phyloP scores from a whole-genome alignment of 1,284 basidiomycete genomes.

The Microbotryomycetes sp. region DNA sequence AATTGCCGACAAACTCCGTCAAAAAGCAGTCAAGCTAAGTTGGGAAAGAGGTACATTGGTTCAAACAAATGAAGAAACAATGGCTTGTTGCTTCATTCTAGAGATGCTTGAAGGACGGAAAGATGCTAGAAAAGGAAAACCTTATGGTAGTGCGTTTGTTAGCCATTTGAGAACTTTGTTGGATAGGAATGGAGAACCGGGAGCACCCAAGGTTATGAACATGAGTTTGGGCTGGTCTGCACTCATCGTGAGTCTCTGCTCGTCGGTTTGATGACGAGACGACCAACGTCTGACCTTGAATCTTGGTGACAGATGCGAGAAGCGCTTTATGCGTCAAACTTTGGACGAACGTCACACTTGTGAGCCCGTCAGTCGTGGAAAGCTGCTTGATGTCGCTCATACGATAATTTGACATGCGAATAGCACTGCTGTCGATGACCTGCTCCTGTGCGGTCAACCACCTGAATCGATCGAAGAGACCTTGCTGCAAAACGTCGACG shows the following conservation, averaged over 20 bases:
- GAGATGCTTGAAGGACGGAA: slow-evolving; percentile 30
- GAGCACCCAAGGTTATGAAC: slow-evolving; percentile 18
- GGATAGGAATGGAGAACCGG: slow-evolving; percentile 17
- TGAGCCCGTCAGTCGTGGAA: background rate
- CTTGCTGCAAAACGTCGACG: slow-evolving; percentile 25
- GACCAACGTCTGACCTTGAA: background rate
- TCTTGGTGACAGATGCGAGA: slow-evolving; percentile 29
- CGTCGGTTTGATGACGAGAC: background rate
- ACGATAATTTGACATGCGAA: background rate
- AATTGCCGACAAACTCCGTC: slow-evolving; percentile 13
- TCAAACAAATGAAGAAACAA: slow-evolving; percentile 18
- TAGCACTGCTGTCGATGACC: slow-evolving; percentile 24
- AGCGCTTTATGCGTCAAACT: slow-evolving; percentile 23
- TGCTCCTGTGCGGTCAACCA: slow-evolving; percentile 18
- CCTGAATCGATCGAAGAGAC: slow-evolving; percentile 25
- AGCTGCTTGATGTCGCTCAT: background rate
- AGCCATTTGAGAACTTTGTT: slow-evolving; percentile 27
- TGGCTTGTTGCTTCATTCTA: slow-evolving; percentile 29
- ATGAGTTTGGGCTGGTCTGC: slow-evolving; percentile 28
- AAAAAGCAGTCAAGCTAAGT: slow-evolving; percentile 19
- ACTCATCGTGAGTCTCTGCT: slow-evolving; percentile 17
- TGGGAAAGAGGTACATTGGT: slow-evolving; percentile 30
- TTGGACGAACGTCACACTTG: slow-evolving; percentile 29
- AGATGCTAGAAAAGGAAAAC: slow-evolving; percentile 21
- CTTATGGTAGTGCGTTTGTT: slow-evolving; percentile 30